A percentile compares a stretch with the other conserved stretches of the same genome.
Conservation (phyloP, 495 filamentous ascomycete genomes). For the Aspergillus ostianus region DNA sequence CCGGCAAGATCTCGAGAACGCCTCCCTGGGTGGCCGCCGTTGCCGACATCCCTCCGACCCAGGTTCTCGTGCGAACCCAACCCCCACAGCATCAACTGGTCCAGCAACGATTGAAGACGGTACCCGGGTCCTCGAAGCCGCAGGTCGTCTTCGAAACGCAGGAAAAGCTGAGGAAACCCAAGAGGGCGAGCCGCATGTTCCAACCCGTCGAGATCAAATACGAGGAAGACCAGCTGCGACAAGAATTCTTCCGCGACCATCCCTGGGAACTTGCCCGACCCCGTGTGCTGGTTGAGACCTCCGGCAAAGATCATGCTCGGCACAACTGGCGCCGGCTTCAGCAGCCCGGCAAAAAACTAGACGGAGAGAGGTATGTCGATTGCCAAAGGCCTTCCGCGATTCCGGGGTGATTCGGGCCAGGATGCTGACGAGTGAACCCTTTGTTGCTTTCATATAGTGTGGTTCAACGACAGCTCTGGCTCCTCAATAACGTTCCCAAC, state of each 20-base stretch:
- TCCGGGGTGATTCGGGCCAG: neutral
- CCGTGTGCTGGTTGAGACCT: conserved; percentile 75
- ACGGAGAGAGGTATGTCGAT: conserved; percentile 75
- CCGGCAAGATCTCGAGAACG: conserved; percentile 43
- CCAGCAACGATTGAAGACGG: conserved; percentile 45
- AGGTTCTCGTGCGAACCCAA: conserved; percentile 68
- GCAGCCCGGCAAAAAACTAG: conserved; percentile 75
- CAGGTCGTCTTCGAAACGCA: conserved; percentile 40
- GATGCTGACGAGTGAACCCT: conserved; percentile 20
- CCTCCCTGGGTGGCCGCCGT: conserved; percentile 80
- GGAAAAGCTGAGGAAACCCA: conserved; percentile 43
- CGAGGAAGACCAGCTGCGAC: conserved; percentile 81
- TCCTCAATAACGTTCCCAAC: conserved; percentile 63
- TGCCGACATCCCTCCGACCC: conserved; percentile 71
- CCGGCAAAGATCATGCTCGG: conserved; percentile 72
- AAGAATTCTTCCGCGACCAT: conserved; percentile 84
- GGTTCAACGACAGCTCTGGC: conserved; percentile 85
- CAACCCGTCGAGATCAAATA: conserved; percentile 74
- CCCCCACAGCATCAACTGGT: conserved; percentile 64
- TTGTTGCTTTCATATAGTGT: conserved; percentile 56
- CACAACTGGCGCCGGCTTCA: conserved; percentile 79
- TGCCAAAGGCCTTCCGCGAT: neutral
- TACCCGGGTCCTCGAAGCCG: conserved; percentile 30
- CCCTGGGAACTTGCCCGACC: conserved; percentile 96
- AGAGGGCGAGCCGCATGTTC: conserved; percentile 73